Conservation (phyloP, 2,329 filamentous ascomycete species). For the Pseudogymnoascus pannorum region DNA sequence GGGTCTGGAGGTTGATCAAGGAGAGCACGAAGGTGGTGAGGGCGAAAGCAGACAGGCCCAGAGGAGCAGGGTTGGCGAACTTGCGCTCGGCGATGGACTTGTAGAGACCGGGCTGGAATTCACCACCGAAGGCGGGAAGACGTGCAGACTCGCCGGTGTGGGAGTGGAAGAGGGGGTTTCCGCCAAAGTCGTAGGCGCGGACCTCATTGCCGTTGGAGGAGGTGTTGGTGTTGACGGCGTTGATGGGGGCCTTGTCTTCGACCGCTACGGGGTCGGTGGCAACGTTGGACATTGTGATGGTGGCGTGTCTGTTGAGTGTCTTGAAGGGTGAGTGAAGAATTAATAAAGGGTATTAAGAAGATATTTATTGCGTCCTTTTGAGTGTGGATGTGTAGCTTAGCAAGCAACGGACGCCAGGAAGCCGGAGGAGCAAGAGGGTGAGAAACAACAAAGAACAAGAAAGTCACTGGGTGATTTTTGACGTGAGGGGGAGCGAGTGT, state of each 20-base stretch:
- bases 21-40: constrained; percentile 56
- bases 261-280: not conserved
- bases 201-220: not conserved
- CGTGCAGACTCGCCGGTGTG: constrained; percentile 36
- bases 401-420: not conserved
- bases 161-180: constrained; percentile 41
- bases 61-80: constrained; percentile 53
- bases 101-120: constrained; percentile 53
- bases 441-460: not conserved
- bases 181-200: constrained; percentile 25
- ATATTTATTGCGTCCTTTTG: too few species aligned
- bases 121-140: constrained; percentile 49
- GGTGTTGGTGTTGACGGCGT: constrained; percentile 17
- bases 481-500: not conserved
- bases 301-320: not conserved
- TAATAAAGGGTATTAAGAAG: not conserved
- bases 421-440: not conserved
- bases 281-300: not conserved
- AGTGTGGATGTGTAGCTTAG: too few species aligned
- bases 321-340: not conserved
- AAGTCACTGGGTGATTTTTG: not conserved
- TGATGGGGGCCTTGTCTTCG: not conserved
- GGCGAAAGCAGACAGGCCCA: constrained; percentile 54
- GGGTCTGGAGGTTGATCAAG: constrained; percentile 47
- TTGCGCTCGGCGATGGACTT: constrained; percentile 43